Conservation (phyloP, 306 rosid species). For the Cucurbita maxima region DNA sequence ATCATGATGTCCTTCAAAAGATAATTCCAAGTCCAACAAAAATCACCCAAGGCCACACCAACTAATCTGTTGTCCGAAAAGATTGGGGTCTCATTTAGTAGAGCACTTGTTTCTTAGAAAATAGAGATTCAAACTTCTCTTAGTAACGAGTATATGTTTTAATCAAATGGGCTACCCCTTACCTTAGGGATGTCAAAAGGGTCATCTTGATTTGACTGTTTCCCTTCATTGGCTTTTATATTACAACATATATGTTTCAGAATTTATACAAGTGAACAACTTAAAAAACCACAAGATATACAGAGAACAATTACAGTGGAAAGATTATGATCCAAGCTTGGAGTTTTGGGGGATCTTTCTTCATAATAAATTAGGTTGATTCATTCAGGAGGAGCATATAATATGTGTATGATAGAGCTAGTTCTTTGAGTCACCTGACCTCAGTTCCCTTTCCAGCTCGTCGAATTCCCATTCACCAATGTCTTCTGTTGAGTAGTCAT, state of each 20-base stretch:
- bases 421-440: conserved; percentile 31
- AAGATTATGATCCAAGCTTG: conserved; percentile 14
- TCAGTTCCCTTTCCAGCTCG: conserved; percentile 82
- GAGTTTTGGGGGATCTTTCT: conserved; percentile 6
- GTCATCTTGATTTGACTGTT: not conserved
- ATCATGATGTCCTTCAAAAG: conserved; percentile 33
- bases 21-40: conserved; percentile 10
- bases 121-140: no score
- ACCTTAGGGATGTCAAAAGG: not conserved
- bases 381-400: not conserved
- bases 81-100: not conserved
- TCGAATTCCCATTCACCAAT: conserved; percentile 95
- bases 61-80: conserved; percentile 5
- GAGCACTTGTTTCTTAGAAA: no score
- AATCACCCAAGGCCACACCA: conserved; percentile 9
- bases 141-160: no score
- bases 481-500: conserved; percentile 66
- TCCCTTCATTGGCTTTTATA: conserved; percentile 2
- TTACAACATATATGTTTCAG: conserved; percentile 21
- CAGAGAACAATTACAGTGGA: conserved; percentile 18
- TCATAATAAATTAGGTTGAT: not conserved
- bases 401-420: not conserved
- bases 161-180: not conserved
- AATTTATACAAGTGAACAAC: conserved; percentile 54
- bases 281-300: conserved; percentile 20